Conservation (phyloP, 129 eudicot species). For the Chrysanthemum makinoi region DNA sequence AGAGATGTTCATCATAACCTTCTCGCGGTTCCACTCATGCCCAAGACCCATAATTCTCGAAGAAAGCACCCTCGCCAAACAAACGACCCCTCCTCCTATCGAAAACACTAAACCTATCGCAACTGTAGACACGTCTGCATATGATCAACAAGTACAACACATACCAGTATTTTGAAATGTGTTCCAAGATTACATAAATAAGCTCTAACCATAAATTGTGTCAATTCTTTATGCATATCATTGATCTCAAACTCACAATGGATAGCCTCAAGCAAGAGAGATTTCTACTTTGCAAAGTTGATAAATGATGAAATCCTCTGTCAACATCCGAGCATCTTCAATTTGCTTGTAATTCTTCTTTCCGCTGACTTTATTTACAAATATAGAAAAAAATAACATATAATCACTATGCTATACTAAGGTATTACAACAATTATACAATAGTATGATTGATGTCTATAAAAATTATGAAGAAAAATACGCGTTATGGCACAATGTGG, state of each 20-base stretch:
- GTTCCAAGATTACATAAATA: neutral
- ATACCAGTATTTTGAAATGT: constrained; percentile 25
- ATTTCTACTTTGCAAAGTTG: constrained; percentile 89
- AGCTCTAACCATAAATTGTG: no score
- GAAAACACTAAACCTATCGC: constrained; percentile 24
- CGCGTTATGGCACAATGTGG: no score
- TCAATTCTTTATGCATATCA: constrained; percentile 48
- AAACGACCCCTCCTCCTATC: no score
- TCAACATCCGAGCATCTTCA: constrained; percentile 71
- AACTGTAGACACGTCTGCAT: constrained; percentile 42
- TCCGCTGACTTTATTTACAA: neutral
- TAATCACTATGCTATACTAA: no score
- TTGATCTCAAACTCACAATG: constrained; percentile 75
- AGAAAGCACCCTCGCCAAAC: no score
- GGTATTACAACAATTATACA: no score
- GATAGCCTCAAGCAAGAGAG: constrained; percentile 90
- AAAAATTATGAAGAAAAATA: no score
- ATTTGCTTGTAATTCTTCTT: constrained; percentile 49
- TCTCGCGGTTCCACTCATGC: no score
- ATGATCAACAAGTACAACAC: constrained; percentile 49
- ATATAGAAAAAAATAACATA: no score
- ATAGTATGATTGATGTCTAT: no score
- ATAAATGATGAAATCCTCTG: constrained; percentile 85
- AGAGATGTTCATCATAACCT: neutral
- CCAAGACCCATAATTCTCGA: no score